These are phyloP conservation scores for Xylaria longipes DNA, from an alignment of 495 filamentous ascomycete genomes.

Conservation along the genomic window DNA sequence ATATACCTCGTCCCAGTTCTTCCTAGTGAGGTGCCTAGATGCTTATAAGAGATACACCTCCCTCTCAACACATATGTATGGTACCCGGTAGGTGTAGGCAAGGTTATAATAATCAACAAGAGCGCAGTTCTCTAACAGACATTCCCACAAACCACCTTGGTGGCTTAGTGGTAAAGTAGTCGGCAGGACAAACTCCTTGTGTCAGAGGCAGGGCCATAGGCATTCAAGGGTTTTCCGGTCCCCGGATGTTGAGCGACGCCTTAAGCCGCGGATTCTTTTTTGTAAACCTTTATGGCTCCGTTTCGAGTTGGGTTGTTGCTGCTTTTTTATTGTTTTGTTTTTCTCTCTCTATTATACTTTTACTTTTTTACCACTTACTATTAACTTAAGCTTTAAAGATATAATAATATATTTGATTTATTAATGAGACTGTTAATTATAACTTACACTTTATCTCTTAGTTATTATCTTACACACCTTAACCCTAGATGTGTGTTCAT, in stretches of 20 bases:
- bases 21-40: neutral
- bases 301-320: neutral
- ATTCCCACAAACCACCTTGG: neutral
- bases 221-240: constrained; percentile 20
- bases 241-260: constrained; percentile 11
- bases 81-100: neutral
- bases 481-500: too few species aligned
- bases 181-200: constrained; percentile 14
- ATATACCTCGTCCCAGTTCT: neutral
- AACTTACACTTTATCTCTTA: neutral
- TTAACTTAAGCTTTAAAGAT: neutral
- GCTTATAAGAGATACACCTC: neutral
- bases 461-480: too few species aligned
- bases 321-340: neutral
- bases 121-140: neutral
- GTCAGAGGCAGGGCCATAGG: constrained; percentile 20
- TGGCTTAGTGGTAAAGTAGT: constrained; percentile 7
- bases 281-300: neutral
- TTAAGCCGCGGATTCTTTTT: constrained; percentile 14
- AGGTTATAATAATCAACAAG: neutral
- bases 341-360: neutral
- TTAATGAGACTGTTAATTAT: too few species aligned
- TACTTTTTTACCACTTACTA: neutral
- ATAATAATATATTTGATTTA: too few species aligned
- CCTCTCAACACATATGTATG: neutral